Evolutionary conservation across 306 rosid genomes (phyloP), one percentile per base, ranked within the genome.

Genomic region (Astragalus glycyphyllos): DNA sequence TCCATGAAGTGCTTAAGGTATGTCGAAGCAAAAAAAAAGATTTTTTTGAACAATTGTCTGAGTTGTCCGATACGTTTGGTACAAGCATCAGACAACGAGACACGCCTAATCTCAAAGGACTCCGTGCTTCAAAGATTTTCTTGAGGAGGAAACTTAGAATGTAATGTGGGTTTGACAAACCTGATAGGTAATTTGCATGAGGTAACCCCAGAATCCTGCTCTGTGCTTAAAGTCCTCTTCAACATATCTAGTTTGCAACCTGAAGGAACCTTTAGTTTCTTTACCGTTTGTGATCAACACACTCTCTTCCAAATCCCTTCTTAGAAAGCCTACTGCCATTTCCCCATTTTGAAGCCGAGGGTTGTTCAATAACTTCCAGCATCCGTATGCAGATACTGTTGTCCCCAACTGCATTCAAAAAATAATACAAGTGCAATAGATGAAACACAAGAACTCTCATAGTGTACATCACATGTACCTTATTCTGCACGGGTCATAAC

Each of bases 371-470:
- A 69, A 38, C 68, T 79, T 70, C 91, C 87, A 82, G 47, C 93
- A 87, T 65, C 96, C 97, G 34, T 84, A 77, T 65, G 92, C 92
- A 77, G 98, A 92, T 45, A 88, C 79, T 31, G 86, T 41, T 64
- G 84, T 84, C 31, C 89, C 96, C 78, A 90, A 34, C 96, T 90
- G 53, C 54, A 71, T 42, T 3, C 75, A 34, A 58, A 65, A 53
- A 75, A 15, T 42, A 81, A 65, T 14, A 68, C 29, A 49, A 49
- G 23, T 11, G 42, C 38, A 55, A 65, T 14, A n/a, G n/a, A n/a
- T n/a, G n/a, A n/a, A n/a, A n/a, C 61, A 69, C 35, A 54, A 20
- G 12, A 51, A 37, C 7, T 46, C 23, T 35, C 42, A 10, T 60
- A 45, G 29, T 23, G n/a, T n/a, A n/a, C n/a, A n/a, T n/a, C n/a